Evolutionary conservation across 2,329 filamentous ascomycete genomes (phyloP), one percentile per base, ranked within the genome.

Genomic region (Exophiala aquamarina): DNA sequence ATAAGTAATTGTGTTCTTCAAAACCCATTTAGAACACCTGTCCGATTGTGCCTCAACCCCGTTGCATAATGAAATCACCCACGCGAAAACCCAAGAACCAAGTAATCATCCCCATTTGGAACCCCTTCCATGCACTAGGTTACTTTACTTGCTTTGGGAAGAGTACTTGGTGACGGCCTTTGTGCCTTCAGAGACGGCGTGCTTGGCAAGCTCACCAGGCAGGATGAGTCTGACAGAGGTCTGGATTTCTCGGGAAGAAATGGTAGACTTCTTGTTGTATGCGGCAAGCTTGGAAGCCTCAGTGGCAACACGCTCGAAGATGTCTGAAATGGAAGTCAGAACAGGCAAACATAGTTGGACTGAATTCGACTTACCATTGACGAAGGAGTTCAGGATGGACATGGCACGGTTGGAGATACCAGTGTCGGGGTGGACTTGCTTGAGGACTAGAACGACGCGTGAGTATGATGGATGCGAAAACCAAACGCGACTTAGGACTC

Each of bases 121-220:
- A 61, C 62, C 61, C 59, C n/a, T n/a, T 72, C 67, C 57, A 65
- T 60, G 74, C 70, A 70, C 71, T 95, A 97, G 6, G 23, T 26
- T 11, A 26, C 23, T 89, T 97, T 98, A 59, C 47, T 59, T 59
- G 76, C 91, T 93, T 69, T 92, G 96, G 52, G 92, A 96, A 63
- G 92, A 97, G 84, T 97, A 98, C 86, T 98, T 98, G 82, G 93
- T 98, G 64, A 98, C 93, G 49, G 93, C 93, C 89, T 98, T 98
- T 73, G 93, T 98, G 70, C 93, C 93, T 79, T 98, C 93, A 64
- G 93, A 98, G 39, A 98, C 93, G 62, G 93, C 93, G 77, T 98
- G 93, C 87, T 98, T 98, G 73, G 93, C 93, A 64, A 98, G 83
- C 79, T 98, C 93, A 78, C 93, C 93, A 37, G 93, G 93, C 44